Evolutionary conservation across 352 stramenopile species (phyloP), one percentile per base, ranked within the genome.

Genomic region (Thraustotheca clavata): DNA sequence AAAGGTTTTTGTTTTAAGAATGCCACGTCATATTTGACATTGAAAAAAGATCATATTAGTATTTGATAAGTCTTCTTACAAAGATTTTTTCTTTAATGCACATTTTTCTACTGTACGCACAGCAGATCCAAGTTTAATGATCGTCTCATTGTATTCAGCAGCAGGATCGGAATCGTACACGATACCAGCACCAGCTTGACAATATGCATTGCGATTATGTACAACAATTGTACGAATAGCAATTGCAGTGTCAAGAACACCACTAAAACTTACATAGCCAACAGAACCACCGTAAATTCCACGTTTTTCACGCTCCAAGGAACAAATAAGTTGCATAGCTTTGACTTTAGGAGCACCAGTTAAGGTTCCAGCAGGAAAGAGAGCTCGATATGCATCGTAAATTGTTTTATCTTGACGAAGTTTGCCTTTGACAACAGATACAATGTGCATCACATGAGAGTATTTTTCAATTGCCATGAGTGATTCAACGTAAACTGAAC

Each of bases 381-480:
- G 82, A 35, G 87, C 85, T 39, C 85, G 82, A 67, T 94, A 94
- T n/a, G 87, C 87, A 67, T 96, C 87, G 61, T 89, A 93, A 65
- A 94, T 83, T 3, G 76, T 91, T 66, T 83, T 82, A 72, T 94
- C 85, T 1, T 86, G 67, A 8, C 80, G 79, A 46, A 96, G 63
- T 32, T 85, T 67, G 47, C 87, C 87, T 72, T 90, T 94, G 36
- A 96, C 87, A 22, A 93, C 83, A 33, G 85, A 94, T 54, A 94
- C 85, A 62, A 96, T 94, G 74, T 96, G 87, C 83, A 96, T 96
- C 65, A 96, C 87, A 66, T 96, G 87, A 59, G 85, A 94, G 76
- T 96, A 96, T 73, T 92, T 91, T 59, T 96, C 87, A 57, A 96
- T 92, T 71, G 91, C 76, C 87, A 96, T 94, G 59, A 96, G 79